phyloP scores from a whole-genome alignment of 108 stramenopile species.

The Craspedostauros australis region DNA sequence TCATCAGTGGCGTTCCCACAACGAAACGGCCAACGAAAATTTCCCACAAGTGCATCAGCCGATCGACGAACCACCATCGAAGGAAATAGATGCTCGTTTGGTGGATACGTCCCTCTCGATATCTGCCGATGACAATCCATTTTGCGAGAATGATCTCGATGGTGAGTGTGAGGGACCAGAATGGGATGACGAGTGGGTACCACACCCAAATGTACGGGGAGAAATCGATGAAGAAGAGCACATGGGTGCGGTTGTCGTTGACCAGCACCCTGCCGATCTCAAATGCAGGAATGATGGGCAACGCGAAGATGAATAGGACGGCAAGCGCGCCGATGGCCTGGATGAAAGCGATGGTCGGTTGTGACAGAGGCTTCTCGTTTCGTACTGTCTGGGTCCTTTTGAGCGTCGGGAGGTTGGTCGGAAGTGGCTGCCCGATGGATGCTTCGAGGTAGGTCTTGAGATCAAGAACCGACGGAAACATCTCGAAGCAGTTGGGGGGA shows the following conservation, averaged over 20 bases:
- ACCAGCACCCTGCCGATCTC: neutral
- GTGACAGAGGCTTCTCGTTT: neutral
- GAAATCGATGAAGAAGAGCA: neutral
- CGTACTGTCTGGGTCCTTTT: no score
- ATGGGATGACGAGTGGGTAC: neutral
- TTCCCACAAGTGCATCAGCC: no score
- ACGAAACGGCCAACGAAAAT: constrained; percentile 2
- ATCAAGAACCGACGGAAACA: neutral
- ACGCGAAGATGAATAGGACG: neutral
- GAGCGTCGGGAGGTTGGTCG: neutral
- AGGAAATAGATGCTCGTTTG: neutral
- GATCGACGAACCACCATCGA: constrained; percentile 8
- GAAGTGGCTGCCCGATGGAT: neutral
- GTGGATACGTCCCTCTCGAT: neutral
- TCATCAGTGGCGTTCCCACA: constrained; percentile 1
- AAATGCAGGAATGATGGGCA: constrained; percentile 1
- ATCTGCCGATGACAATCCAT: constrained; percentile 9
- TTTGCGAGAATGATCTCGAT: neutral
- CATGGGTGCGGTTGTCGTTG: no score
- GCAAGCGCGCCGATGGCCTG: neutral
- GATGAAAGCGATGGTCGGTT: neutral
- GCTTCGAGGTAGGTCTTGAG: neutral
- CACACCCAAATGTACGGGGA: neutral
- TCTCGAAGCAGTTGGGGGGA: neutral
- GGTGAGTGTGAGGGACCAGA: neutral